Percentiles rank a stretch among this genome's conserved stretches.
These are phyloP conservation scores for Rugosomyces carneus DNA, from an alignment of 1,284 basidiomycete genomes.

Conservation along the genomic window DNA sequence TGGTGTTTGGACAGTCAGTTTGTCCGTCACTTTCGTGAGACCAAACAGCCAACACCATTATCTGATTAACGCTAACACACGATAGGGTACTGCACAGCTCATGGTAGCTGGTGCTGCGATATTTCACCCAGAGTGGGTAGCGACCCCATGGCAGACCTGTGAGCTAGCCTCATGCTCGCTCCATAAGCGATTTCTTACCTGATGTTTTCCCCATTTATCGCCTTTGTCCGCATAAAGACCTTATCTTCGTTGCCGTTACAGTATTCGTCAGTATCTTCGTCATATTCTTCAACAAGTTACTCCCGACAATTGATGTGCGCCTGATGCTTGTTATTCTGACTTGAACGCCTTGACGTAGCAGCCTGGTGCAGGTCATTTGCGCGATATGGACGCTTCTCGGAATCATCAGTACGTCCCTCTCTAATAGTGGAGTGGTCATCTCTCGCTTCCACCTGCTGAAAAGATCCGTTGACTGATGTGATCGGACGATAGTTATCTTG, in stretches of 20 bases:
- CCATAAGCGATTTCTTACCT: neutral
- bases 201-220: neutral
- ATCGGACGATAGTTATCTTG: slow-evolving; percentile 34
- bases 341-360: neutral
- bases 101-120: slow-evolving; percentile 45
- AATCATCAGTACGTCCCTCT: slow-evolving; percentile 33
- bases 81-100: slow-evolving; percentile 45
- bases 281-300: slow-evolving; percentile 39
- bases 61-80: neutral
- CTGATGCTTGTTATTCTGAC: neutral
- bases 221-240: slow-evolving; percentile 26
- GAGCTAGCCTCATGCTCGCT: slow-evolving; percentile 9
- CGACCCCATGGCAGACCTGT: slow-evolving; percentile 49
- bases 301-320: slow-evolving; percentile 46
- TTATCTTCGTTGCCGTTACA: slow-evolving; percentile 46
- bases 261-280: slow-evolving; percentile 37
- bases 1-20: slow-evolving; percentile 47
- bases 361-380: slow-evolving; percentile 34
- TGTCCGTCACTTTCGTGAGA: slow-evolving; percentile 49
- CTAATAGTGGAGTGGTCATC: too few species aligned
- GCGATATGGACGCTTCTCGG: slow-evolving; percentile 50
- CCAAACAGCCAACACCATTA: neutral
- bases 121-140: slow-evolving; percentile 43
- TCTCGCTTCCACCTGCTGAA: too few species aligned
- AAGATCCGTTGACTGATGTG: neutral